Evolutionary conservation across 441 rosid species (phyloP).

Genomic region (Monsonia emarginata): DNA sequence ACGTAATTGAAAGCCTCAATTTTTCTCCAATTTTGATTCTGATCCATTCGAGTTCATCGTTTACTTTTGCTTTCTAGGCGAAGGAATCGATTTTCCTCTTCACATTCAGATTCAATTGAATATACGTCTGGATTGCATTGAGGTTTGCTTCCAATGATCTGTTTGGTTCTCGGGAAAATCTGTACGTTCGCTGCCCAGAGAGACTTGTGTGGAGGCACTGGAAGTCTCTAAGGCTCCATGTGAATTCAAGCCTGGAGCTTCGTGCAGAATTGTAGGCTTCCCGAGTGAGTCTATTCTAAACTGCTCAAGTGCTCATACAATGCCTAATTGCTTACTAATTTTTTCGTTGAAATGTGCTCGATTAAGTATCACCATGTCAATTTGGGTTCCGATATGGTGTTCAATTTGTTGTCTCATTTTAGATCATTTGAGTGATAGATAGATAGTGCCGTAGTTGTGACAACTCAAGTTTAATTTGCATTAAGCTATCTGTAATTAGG

Average conservation of each 20-base stretch:
- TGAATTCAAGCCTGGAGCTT: not conserved
- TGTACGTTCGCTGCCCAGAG: not conserved
- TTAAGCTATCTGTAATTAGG: not conserved
- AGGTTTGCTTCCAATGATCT: not conserved
- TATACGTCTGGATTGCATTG: not conserved
- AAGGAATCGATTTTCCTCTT: not conserved
- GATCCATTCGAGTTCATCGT: not conserved
- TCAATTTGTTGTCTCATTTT: not conserved
- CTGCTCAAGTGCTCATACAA: not conserved
- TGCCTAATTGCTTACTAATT: not conserved
- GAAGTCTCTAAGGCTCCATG: not conserved
- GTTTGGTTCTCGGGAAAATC: not conserved
- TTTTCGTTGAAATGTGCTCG: not conserved
- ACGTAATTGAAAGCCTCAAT: not conserved
- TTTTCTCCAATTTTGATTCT: too few species aligned
- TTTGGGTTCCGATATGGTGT: too few species aligned
- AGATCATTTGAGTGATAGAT: not conserved
- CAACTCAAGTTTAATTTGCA: not conserved
- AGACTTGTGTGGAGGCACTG: not conserved
- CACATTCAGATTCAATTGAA: too few species aligned
- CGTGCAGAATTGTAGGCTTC: not conserved
- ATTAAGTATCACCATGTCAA: too few species aligned
- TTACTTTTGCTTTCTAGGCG: not conserved
- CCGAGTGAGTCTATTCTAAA: not conserved
- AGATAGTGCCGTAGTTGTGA: not conserved